A percentile compares a stretch with the other conserved stretches of the same genome.
These are phyloP conservation scores for Fusarium drepaniforme DNA, from an alignment of 2,329 filamentous ascomycete species.

Conservation along the genomic window DNA sequence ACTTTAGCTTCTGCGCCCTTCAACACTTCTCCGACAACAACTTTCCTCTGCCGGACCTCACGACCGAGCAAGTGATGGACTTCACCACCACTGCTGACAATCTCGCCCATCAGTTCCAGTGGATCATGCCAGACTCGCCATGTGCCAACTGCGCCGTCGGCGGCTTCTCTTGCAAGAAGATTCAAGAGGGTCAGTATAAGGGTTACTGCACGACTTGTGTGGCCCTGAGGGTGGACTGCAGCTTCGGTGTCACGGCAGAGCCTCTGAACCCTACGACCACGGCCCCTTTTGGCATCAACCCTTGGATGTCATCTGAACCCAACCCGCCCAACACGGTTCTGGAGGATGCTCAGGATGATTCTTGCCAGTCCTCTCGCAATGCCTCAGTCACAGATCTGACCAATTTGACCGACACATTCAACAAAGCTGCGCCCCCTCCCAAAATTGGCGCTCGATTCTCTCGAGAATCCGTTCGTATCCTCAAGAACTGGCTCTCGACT, in stretches of 20 bases:
- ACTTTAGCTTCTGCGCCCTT: slow-evolving; percentile 70
- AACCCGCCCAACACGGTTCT: slow-evolving; percentile 52
- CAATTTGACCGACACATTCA: slow-evolving; percentile 41
- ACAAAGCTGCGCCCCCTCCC: slow-evolving; percentile 53
- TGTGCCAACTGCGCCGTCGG: slow-evolving; percentile 65
- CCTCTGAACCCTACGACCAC: slow-evolving; percentile 49
- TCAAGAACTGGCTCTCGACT: slow-evolving; percentile 87
- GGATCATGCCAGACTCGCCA: slow-evolving; percentile 60
- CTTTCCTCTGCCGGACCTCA: slow-evolving; percentile 46
- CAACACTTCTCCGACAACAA: slow-evolving; percentile 65
- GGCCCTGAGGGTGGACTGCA: slow-evolving; percentile 69
- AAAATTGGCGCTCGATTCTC: slow-evolving; percentile 84
- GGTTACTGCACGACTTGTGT: slow-evolving; percentile 74
- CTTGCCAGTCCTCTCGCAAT: slow-evolving; percentile 40
- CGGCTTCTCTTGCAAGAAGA: slow-evolving; percentile 70
- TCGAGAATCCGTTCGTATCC: slow-evolving; percentile 79
- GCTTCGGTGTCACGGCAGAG: slow-evolving; percentile 59
- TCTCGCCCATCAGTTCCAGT: slow-evolving; percentile 39
- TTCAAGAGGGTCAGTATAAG: slow-evolving; percentile 69
- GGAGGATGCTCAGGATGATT: slow-evolving; percentile 44
- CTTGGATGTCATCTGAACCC: slow-evolving; percentile 60
- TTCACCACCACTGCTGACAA: slow-evolving; percentile 36
- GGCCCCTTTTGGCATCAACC: slow-evolving; percentile 58
- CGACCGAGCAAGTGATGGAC: slow-evolving; percentile 48
- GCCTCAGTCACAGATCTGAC: slow-evolving; percentile 46